phyloP scores from a whole-genome alignment of 2,329 filamentous ascomycete genomes.

The Rhynchosporium agropyri region DNA sequence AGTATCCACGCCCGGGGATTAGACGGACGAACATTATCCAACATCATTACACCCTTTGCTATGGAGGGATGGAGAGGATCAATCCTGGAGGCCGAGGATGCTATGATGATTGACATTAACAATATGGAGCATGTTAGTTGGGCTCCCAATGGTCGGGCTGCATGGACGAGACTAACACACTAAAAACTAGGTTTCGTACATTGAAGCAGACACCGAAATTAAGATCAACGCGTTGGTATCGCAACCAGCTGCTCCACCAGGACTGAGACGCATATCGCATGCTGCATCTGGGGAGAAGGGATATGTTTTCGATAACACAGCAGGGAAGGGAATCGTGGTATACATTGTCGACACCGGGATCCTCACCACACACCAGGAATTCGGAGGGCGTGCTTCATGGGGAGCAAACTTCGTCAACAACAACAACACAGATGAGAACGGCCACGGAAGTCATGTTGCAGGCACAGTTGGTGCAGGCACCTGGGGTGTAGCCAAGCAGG shows the following conservation, averaged over 20 bases:
- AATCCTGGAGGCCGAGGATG: conserved; percentile 54
- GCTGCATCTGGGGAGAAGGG: conserved; percentile 26
- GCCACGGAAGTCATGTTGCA: conserved; percentile 49
- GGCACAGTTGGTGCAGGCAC: conserved; percentile 46
- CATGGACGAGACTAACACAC: conserved; percentile 3
- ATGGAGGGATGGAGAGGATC: conserved; percentile 57
- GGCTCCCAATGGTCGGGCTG: not conserved
- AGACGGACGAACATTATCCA: conserved; percentile 48
- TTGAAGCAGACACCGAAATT: conserved; percentile 57
- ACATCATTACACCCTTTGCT: conserved; percentile 48
- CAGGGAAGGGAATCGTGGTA: conserved; percentile 41
- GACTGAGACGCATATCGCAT: conserved; percentile 42
- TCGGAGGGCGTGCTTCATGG: conserved; percentile 43
- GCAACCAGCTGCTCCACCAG: conserved; percentile 54
- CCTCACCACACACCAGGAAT: conserved; percentile 42
- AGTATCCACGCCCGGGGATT: conserved; percentile 57
- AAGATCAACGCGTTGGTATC: conserved; percentile 48
- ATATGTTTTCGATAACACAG: conserved; percentile 42
- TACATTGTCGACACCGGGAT: conserved; percentile 47
- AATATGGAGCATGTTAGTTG: conserved; percentile 42
- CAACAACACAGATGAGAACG: conserved; percentile 43
- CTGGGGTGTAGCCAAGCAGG: conserved; percentile 46
- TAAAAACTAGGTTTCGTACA: conserved; percentile 50
- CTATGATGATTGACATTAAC: conserved; percentile 54
- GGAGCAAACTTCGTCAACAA: conserved; percentile 42